Percentiles rank a stretch among this genome's conserved stretches.
Evolutionary conservation across 2,329 filamentous ascomycete genomes (phyloP).

Genomic region (Monilinia vaccinii-corymbosi): DNA sequence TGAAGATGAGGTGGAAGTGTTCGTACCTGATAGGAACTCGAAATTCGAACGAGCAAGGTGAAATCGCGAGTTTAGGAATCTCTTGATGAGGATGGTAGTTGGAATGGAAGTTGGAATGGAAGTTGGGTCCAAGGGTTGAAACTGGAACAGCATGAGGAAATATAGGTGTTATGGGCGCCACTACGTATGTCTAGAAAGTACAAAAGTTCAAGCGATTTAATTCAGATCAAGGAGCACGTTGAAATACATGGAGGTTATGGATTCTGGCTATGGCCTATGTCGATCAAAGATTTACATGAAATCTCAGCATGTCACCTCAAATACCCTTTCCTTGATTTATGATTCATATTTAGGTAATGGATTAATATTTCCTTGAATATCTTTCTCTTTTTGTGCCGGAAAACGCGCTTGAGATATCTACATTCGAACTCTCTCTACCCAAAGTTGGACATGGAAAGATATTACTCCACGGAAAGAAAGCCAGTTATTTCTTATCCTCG

Average conservation of each 20-base stretch:
- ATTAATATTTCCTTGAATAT: not conserved
- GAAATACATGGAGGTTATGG: not conserved
- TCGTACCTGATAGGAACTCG: slow-evolving; percentile 64
- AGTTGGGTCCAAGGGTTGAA: not conserved
- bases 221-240: not conserved
- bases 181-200: not conserved
- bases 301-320: not conserved
- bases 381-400: not conserved
- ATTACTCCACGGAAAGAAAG: not conserved
- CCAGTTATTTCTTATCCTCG: not conserved
- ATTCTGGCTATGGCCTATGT: not conserved
- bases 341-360: not conserved
- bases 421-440: too few relatives aligned
- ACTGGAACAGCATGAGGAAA: not conserved
- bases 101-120: not conserved
- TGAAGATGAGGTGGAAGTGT: slow-evolving; percentile 85
- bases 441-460: not conserved
- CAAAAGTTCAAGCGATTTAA: not conserved
- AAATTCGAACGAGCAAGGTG: slow-evolving; percentile 70
- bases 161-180: not conserved
- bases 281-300: not conserved
- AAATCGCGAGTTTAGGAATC: slow-evolving; percentile 71
- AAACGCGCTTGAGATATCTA: not conserved
- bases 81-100: slow-evolving; percentile 36
- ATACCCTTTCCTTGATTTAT: not conserved